A percentile compares a stretch with the other conserved stretches of the same genome.
Evolutionary conservation across 306 rosid genomes (phyloP).

Genomic region (Mimosa pudica): DNA sequence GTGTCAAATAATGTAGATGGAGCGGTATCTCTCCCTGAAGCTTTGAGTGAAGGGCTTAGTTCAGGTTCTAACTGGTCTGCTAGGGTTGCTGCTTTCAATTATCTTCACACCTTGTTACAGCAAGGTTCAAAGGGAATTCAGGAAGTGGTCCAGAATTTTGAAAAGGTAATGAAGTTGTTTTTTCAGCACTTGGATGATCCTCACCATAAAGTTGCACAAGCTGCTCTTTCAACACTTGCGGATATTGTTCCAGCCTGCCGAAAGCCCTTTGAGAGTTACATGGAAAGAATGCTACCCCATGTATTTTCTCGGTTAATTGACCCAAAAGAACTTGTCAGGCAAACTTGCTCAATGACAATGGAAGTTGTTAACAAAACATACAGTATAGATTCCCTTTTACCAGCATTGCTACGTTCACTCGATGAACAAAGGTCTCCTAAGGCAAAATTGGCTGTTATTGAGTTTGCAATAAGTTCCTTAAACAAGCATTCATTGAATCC

Average conservation of each 20-base stretch:
- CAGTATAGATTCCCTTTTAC: constrained; percentile 85
- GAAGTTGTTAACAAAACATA: constrained; percentile 85
- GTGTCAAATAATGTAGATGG: constrained; percentile 73
- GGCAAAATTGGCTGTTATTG: constrained; percentile 97
- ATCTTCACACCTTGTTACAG: constrained; percentile 81
- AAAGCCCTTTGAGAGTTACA: constrained; percentile 91
- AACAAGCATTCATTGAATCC: constrained; percentile 78
- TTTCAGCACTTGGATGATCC: constrained; percentile 99
- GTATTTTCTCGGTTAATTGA: constrained; percentile 97
- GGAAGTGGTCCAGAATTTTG: constrained; percentile 89
- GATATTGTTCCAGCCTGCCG: constrained; percentile 88
- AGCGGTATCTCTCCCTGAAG: constrained; percentile 85
- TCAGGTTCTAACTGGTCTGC: constrained; percentile 97
- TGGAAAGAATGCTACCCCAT: constrained; percentile 96
- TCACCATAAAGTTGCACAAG: constrained; percentile 99
- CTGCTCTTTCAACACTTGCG: constrained; percentile 94
- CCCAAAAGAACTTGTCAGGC: constrained; percentile 94
- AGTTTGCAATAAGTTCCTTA: constrained; percentile 83
- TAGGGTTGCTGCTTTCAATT: constrained; percentile 93
- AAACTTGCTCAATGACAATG: constrained; percentile 82
- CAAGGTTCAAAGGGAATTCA: constrained; percentile 92
- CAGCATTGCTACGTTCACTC: constrained; percentile 91
- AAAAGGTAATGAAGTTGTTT: constrained; percentile 98
- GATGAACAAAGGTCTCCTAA: constrained; percentile 99
- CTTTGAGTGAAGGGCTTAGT: constrained; percentile 87